Evolutionary conservation across 495 filamentous ascomycete genomes (phyloP), one percentile per base, ranked within the genome.

Genomic region (Pyrenula aspistea): DNA sequence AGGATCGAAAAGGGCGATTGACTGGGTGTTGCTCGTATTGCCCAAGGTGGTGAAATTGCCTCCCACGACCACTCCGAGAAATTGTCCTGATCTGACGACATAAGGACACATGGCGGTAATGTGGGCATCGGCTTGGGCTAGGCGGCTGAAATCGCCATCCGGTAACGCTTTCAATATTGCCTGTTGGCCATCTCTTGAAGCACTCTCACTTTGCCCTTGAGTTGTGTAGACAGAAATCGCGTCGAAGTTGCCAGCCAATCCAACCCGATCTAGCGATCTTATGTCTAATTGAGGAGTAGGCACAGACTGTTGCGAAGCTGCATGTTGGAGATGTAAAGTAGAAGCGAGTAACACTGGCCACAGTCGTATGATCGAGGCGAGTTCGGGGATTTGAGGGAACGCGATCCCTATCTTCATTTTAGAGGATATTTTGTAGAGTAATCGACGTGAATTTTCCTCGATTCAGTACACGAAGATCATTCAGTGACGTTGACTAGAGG

Each of bases 1-100:
- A 1, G 88, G 82, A 63, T 95, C 78, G 66, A 89, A 91, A 55
- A 92, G 64, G 20, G 93, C 93, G 31, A 91, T 81, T 24, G 88
- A 91, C 51, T 82, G 80, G 12, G 91, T 85, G 67, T 89, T 73
- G n/a, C n/a, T n/a, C 49, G 84, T 74, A 51, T 82, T 83, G 31
- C 84, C 87, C 42, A 98, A 69, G 63, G 87, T 95, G n/a, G 92
- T 96, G 68, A 99, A 99, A 72, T 96, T 97, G 12, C 93, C 93
- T 22, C 85, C 93, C 2, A 96, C 79, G 22, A 96, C 82, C 24
- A 96, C 81, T 12, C 88, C 89, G 19, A 80, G 76, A 36, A 85
- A 72, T 2, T 71, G 79, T 53, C 87, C 88, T 67, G 88, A 76
- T 48, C 77, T 76, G 67, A 80, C 71, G 19, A 82, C 75, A 65